Conservation (phyloP, 495 filamentous ascomycete species). For the Clavariopsis aquatica region DNA sequence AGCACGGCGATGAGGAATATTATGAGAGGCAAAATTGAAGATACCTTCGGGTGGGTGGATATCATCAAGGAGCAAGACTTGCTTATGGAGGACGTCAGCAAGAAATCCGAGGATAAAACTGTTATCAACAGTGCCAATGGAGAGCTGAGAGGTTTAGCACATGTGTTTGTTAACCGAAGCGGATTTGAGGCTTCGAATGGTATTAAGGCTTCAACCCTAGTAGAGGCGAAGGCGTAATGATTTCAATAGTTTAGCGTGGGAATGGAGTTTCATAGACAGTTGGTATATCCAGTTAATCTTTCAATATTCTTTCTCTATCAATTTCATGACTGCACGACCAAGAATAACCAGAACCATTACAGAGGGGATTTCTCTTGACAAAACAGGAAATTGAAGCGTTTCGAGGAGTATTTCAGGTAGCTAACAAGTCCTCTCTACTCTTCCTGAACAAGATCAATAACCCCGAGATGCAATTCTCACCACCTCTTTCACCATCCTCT, state of each 20-base stretch:
- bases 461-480: too few species aligned
- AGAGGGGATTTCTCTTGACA: too few species aligned
- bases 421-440: too few species aligned
- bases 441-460: too few species aligned
- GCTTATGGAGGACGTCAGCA: not conserved
- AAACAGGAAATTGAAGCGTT: too few species aligned
- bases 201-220: not conserved
- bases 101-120: not conserved
- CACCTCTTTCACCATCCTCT: too few species aligned
- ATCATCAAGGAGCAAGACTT: conserved; percentile 49
- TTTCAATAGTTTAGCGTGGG: not conserved
- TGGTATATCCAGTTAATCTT: too few species aligned
- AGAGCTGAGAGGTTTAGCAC: conserved; percentile 4
- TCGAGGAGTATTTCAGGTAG: too few species aligned
- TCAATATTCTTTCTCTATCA: too few species aligned
- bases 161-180: not conserved
- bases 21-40: conserved; percentile 72
- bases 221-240: not conserved
- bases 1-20: conserved; percentile 76
- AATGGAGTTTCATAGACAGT: not conserved
- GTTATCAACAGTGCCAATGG: not conserved
- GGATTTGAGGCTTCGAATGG: not conserved
- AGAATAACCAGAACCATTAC: too few species aligned
- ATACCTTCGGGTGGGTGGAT: conserved; percentile 71
- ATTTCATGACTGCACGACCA: too few species aligned